Base-by-base conservation (phyloP, 768 basidiomycete genomes). In the Lactarius akahatsu region DNA sequence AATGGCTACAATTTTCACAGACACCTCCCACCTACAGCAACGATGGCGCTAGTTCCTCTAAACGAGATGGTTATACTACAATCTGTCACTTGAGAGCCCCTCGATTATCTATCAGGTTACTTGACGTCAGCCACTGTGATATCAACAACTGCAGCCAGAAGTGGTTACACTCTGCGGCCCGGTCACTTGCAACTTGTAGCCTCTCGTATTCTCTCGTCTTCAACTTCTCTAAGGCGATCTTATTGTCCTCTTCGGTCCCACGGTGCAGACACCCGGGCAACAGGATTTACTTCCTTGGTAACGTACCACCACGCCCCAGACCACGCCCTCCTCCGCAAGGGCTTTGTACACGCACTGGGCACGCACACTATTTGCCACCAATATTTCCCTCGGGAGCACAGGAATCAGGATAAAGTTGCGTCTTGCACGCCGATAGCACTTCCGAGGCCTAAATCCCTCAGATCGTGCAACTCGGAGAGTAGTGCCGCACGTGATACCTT, bases 381-480 rank as follows among this genome's bases (percentile, higher is more conserved):
- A 71, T 3, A 77, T 75, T 18, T 76, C 76, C 32, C 77, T 78
- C 50, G 81, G 81, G 11, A 93, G 78, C 26, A 98, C 80, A 16
- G 92, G 92, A 0, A 93, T 82, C 72, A 98, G 57, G 36, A 98
- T 74, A 73, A 99, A 99, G 75, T 98, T 20, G 94, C 95, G 73
- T 95, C 80, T 75, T 90, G 90, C 0, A 83, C 88, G 0, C 97
- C 96, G 32, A 98, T 86, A 10, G 82, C 79, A 13, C 75, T 45
- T 1, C 93, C 92, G 0, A 94, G 75, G 0, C 89, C 88, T 28
- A 88, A 70, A 15, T 80, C 68, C 0, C 71, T 70, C 11, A 91
- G 80, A 6, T 75, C 67, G 2, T 78, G 71, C 28, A 98, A 80
- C 3, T 80, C 77, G 0, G 73, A 56, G 26, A 88, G 78, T 2